Conservation (phyloP, 106 monocot genomes). For the Dendrobium officinale region DNA sequence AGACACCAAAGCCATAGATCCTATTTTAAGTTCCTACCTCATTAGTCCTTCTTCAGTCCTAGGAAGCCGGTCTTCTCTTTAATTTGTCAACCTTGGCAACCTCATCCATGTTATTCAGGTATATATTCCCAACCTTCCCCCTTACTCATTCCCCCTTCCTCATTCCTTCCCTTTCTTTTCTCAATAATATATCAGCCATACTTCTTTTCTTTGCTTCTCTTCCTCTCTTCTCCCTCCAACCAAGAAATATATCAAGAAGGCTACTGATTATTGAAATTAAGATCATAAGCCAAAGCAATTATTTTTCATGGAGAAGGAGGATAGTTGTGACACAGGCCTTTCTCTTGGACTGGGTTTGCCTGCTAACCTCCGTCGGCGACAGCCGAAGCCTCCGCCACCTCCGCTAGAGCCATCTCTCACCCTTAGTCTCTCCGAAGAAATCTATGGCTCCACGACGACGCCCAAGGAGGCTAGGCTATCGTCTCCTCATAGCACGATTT, state of each 20-base stretch:
- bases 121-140: constrained; percentile 1
- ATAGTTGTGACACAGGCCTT: constrained; percentile 3
- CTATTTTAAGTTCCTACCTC: neutral
- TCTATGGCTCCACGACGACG: neutral
- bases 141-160: constrained; percentile 1
- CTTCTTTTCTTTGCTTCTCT: neutral
- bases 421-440: constrained; percentile 37
- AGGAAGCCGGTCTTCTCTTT: neutral
- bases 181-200: neutral
- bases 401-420: constrained; percentile 37
- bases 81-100: constrained; percentile 1
- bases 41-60: neutral
- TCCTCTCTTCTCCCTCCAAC: neutral
- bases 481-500: constrained; percentile 35
- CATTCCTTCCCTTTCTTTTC: neutral
- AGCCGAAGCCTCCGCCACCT: neutral
- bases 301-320: neutral
- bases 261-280: neutral
- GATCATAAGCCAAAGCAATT: neutral
- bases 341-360: neutral
- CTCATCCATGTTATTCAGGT: neutral
- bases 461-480: neutral
- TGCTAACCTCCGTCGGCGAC: neutral
- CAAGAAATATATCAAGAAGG: neutral
- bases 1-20: no score